phyloP scores from a whole-genome alignment of 176 grass and related monocot species.

The Aegilops umbellulata region DNA sequence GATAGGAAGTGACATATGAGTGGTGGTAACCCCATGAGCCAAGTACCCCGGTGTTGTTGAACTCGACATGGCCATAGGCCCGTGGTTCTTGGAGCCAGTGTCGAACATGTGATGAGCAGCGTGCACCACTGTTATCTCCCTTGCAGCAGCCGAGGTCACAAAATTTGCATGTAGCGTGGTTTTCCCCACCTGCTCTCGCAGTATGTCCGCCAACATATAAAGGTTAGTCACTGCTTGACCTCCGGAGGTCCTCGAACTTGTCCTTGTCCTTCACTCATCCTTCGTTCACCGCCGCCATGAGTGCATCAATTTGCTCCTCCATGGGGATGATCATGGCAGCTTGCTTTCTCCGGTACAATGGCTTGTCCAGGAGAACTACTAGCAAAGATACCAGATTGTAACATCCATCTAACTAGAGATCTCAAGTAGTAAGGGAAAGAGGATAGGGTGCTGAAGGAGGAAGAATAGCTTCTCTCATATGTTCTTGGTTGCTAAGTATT shows the following conservation, averaged over 20 bases:
- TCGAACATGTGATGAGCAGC: not conserved
- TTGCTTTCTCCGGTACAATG: not conserved
- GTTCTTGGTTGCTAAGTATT: not conserved
- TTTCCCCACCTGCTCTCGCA: not conserved
- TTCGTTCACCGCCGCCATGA: too few species aligned
- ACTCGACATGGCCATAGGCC: not conserved
- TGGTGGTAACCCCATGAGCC: not conserved
- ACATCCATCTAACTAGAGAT: not conserved
- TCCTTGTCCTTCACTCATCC: not conserved
- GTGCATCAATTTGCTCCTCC: not conserved
- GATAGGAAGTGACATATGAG: not conserved
- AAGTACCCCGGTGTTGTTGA: not conserved
- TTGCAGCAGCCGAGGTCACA: not conserved
- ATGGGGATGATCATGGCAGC: not conserved
- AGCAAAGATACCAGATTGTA: not conserved
- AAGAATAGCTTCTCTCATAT: not conserved
- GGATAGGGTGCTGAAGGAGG: not conserved
- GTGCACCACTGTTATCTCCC: not conserved
- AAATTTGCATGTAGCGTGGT: not conserved
- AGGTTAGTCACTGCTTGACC: not conserved
- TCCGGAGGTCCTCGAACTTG: not conserved
- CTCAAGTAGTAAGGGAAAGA: not conserved
- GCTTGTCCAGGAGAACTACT: not conserved
- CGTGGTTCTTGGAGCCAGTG: not conserved
- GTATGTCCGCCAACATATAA: not conserved